A percentile compares a stretch with the other conserved stretches of the same genome.
These are phyloP conservation scores for Annulohypoxylon truncatum DNA, from an alignment of 2,329 filamentous ascomycete genomes.

Conservation along the genomic window DNA sequence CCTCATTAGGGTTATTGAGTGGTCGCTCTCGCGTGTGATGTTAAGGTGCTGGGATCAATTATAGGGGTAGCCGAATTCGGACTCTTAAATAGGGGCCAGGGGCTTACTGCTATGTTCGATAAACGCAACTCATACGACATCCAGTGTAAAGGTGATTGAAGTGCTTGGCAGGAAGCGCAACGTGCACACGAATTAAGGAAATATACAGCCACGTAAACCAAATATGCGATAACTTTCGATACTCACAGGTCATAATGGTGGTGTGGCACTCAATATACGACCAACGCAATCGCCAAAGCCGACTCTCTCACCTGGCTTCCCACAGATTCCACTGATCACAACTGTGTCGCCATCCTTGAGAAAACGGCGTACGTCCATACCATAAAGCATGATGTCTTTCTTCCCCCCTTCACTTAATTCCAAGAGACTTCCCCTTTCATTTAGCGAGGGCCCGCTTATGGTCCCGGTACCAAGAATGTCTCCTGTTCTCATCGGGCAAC, in stretches of 20 bases:
- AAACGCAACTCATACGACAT: background rate
- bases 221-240: background rate
- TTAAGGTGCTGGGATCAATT: too few species aligned
- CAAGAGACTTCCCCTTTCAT: conserved; percentile 57
- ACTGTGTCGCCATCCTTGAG: conserved; percentile 60
- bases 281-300: conserved; percentile 60
- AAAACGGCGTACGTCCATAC: conserved; percentile 57
- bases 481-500: conserved; percentile 78
- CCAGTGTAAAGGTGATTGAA: too few species aligned
- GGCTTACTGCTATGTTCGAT: background rate
- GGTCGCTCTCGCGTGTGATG: too few species aligned
- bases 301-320: conserved; percentile 51
- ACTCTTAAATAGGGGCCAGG: too few species aligned
- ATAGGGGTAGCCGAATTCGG: too few species aligned
- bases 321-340: conserved; percentile 54
- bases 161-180: background rate
- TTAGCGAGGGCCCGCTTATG: conserved; percentile 63
- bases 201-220: background rate
- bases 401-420: conserved; percentile 61
- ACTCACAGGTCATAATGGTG: conserved; percentile 14
- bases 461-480: conserved; percentile 84
- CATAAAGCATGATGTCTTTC: conserved; percentile 55
- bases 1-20: too few species aligned
- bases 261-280: conserved; percentile 45
- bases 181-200: background rate